phyloP scores from a whole-genome alignment of 73 alveolate genomes.

The Paramecium primaurelia region DNA sequence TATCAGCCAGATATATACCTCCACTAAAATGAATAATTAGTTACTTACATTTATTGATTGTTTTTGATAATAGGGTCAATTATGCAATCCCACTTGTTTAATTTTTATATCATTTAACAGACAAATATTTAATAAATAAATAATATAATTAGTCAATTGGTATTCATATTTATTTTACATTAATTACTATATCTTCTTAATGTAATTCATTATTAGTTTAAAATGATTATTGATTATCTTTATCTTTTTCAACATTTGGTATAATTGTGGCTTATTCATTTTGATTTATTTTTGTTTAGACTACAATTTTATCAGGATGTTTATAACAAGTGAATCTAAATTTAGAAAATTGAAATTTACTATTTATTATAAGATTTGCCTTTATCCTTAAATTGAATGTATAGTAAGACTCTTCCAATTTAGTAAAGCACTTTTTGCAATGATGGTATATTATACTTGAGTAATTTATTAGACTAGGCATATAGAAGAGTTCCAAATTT shows the following conservation, averaged over 20 bases:
- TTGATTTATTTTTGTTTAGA: background rate
- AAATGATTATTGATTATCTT: background rate
- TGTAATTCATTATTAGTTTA: conserved; percentile 26
- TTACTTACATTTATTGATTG: background rate
- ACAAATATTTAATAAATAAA: conserved; percentile 37
- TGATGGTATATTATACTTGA: background rate
- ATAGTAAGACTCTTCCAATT: conserved; percentile 23
- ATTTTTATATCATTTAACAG: conserved; percentile 40
- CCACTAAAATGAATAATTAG: background rate
- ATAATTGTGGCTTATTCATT: conserved; percentile 27
- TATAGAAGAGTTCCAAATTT: conserved; percentile 88
- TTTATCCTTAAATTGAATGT: conserved; percentile 28
- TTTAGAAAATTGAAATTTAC: background rate
- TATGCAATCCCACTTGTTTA: conserved; percentile 51
- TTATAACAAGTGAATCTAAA: conserved; percentile 35
- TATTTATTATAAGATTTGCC: conserved; percentile 22
- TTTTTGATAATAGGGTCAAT: conserved; percentile 26
- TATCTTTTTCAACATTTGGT: conserved; percentile 13
- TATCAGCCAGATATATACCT: conserved; percentile 6
- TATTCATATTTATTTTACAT: background rate
- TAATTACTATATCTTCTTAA: conserved; percentile 17
- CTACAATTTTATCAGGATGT: background rate
- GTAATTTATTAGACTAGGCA: background rate
- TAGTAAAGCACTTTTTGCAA: background rate
- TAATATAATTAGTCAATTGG: background rate